Evolutionary conservation across 2,329 filamentous ascomycete species (phyloP), one percentile per base, ranked within the genome.

Genomic region (Colletotrichum sp.): DNA sequence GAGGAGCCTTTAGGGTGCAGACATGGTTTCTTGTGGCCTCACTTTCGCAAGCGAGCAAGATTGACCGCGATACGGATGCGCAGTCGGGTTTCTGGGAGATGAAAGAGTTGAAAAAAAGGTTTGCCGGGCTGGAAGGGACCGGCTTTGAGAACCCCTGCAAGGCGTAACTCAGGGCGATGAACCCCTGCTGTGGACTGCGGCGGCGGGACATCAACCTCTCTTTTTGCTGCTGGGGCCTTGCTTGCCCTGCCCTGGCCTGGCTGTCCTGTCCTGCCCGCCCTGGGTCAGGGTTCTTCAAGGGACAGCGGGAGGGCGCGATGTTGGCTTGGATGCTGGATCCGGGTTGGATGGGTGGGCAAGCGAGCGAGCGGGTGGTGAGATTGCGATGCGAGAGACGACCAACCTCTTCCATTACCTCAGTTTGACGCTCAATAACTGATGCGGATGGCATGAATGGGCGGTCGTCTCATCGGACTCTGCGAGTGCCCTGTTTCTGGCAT

Each of bases 41-140:
- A 67, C 68, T 49, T 30, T 52, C n/a, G 8, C 52, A 71, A 75
- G 68, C 72, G 68, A 71, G 68, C 32, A 63, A 55, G 63, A 66
- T 66, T 71, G 34, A 49, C 49, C 30, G 72, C 59, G 60, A 36
- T 28, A 21, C 57, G 57, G 57, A 28, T 28, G 28, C 15, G 16
- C 57, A 60, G 24, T 60, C 24, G 57, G 16, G 26, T n/a, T 52
- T 52, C 44, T 52, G 71, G 32, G 68, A 44, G 60, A 44, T 52
- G 68, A 69, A 65, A 66, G 28, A 69, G 52, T 18, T 16, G 55
- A 39, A 44, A 72, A 68, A 67, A 39, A 62, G 55, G 55, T 72
- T 72, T 26, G 30, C 18, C 13, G 36, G 57, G 57, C 36, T 52
- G 34, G 44, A 52, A 52, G 44, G 44, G 44, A 21, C n/a, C 44